A percentile compares a stretch with the other conserved stretches of the same genome.
phyloP scores from a whole-genome alignment of 345 rosid genomes.

The Hibiscus trionum region DNA sequence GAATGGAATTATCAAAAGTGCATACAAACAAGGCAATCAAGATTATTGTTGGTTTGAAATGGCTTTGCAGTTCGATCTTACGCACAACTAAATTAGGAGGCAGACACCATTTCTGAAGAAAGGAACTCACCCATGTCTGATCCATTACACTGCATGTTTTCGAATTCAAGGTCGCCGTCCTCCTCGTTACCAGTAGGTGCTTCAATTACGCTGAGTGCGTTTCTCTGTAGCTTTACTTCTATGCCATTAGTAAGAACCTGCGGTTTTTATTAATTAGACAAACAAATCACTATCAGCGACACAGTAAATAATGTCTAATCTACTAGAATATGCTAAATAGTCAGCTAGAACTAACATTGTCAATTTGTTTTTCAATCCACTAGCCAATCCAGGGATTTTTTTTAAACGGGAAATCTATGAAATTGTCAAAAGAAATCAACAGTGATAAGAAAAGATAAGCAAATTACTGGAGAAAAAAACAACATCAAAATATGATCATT shows the following conservation, averaged over 20 bases:
- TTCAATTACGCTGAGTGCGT: constrained; percentile 97
- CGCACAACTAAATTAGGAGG: not conserved
- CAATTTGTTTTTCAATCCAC: not conserved
- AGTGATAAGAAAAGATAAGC: not conserved
- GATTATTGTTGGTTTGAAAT: no score
- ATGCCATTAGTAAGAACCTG: constrained; percentile 98
- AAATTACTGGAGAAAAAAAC: no score
- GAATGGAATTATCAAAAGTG: no score
- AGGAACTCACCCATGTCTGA: constrained; percentile 65
- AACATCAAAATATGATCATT: not conserved
- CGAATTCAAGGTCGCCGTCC: constrained; percentile 67
- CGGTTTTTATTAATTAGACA: not conserved
- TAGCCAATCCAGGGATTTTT: no score
- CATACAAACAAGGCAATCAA: no score
- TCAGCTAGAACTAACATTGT: not conserved
- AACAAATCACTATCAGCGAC: constrained; percentile 9
- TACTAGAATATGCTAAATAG: not conserved
- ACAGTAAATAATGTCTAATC: not conserved
- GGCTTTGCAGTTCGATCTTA: no score
- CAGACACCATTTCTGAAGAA: not conserved
- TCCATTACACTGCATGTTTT: constrained; percentile 64
- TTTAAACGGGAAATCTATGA: not conserved
- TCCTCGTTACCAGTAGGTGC: constrained; percentile 89
- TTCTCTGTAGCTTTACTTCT: constrained; percentile 95
- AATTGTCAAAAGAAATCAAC: not conserved